Evolutionary conservation across 129 eudicot genomes (phyloP).

Genomic region (Calendula officinalis): DNA sequence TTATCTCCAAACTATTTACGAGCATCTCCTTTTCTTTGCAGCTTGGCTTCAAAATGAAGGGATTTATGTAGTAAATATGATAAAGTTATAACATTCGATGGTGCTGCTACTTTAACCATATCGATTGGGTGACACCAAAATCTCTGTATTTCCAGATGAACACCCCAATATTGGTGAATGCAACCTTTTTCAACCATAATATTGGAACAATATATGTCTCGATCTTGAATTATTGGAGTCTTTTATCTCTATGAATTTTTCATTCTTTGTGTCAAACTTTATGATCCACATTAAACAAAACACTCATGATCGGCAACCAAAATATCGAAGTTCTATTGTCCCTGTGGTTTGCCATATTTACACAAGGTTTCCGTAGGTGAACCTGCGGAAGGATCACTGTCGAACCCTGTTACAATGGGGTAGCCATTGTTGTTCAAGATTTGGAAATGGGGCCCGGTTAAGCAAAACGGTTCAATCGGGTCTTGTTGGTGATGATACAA

Average conservation of each 20-base stretch:
- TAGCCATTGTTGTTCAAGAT: constrained; percentile 49
- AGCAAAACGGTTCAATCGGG: constrained; percentile 46
- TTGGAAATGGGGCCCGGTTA: constrained; percentile 45
- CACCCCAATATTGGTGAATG: background rate
- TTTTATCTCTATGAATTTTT: background rate
- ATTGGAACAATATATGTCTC: background rate
- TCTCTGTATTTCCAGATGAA: background rate
- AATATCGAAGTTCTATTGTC: too few relatives aligned
- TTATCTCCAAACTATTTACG: too few relatives aligned
- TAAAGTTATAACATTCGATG: too few relatives aligned
- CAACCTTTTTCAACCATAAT: background rate
- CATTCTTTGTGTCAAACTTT: background rate
- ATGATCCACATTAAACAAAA: background rate
- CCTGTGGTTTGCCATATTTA: too few relatives aligned
- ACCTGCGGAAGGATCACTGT: too few relatives aligned
- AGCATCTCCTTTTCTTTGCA: constrained; percentile 27
- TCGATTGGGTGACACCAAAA: background rate
- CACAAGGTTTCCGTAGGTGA: too few relatives aligned
- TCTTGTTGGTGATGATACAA: constrained; percentile 47
- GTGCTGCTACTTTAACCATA: background rate
- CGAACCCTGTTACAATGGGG: too few relatives aligned
- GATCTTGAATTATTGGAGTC: background rate
- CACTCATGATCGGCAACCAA: too few relatives aligned
- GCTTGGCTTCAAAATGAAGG: too few relatives aligned
- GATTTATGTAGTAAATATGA: too few relatives aligned